A percentile compares a stretch with the other conserved stretches of the same genome.
phyloP scores from a whole-genome alignment of 768 basidiomycete species.

The Mycena sanguinolenta region DNA sequence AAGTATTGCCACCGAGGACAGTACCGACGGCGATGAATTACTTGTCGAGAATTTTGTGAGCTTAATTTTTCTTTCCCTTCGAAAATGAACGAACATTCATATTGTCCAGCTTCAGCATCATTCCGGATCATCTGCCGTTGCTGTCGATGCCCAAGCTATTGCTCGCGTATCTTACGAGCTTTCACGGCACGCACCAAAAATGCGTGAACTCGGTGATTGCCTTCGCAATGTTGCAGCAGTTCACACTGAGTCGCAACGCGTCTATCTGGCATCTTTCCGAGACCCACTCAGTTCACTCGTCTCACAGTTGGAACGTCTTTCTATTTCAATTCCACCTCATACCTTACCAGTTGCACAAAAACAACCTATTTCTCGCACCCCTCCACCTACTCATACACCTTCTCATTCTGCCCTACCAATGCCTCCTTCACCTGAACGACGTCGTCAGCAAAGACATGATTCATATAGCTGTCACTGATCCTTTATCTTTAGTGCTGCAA shows the following conservation, averaged over 20 bases:
- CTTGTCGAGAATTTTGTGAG: constrained; percentile 16
- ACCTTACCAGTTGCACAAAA: too few species aligned
- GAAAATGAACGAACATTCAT: too few species aligned
- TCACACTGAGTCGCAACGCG: too few species aligned
- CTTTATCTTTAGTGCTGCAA: neutral
- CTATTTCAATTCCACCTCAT: too few species aligned
- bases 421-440: neutral
- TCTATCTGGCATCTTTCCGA: too few species aligned
- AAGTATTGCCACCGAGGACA: too few species aligned
- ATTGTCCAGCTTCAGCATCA: neutral
- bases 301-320: too few species aligned
- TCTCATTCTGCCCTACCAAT: too few species aligned
- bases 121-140: neutral
- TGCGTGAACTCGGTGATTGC: neutral
- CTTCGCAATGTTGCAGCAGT: neutral
- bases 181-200: constrained; percentile 11
- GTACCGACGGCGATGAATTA: constrained; percentile 4
- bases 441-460: neutral
- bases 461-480: constrained; percentile 4
- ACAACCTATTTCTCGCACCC: neutral
- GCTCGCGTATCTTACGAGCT: constrained; percentile 6
- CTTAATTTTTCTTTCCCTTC: too few species aligned
- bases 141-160: constrained; percentile 9
- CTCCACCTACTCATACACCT: neutral
- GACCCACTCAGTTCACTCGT: too few species aligned